These are phyloP conservation scores for Colletotrichum endophyticum DNA, from an alignment of 2,329 filamentous ascomycete species.

Conservation along the genomic window DNA sequence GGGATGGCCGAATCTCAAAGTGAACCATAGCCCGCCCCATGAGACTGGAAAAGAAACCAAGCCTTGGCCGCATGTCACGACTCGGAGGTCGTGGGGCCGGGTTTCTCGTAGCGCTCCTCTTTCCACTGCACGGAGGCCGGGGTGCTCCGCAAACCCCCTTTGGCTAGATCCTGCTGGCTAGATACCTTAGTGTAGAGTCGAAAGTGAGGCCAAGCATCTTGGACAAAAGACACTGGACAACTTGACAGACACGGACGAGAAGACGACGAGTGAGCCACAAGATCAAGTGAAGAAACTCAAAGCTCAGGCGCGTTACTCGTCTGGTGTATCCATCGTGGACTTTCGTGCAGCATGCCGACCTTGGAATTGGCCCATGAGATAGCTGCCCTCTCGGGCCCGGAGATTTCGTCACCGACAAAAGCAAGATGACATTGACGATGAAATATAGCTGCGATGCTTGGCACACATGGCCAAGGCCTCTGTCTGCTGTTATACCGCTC, in stretches of 20 bases:
- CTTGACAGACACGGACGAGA: background rate
- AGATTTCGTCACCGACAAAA: background rate
- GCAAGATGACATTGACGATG: background rate
- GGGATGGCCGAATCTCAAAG: background rate
- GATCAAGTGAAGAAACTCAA: background rate
- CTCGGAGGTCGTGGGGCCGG: background rate
- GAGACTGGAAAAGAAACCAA: background rate
- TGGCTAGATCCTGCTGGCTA: background rate
- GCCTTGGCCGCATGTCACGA: conserved; percentile 8
- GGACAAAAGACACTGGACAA: background rate
- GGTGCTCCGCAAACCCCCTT: background rate
- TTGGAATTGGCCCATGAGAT: background rate
- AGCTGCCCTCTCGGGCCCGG: background rate
- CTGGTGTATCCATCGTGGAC: background rate
- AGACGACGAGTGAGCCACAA: background rate
- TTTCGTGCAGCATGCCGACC: background rate
- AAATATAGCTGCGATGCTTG: background rate
- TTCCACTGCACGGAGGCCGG: background rate
- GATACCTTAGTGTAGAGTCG: background rate
- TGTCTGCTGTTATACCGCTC: background rate
- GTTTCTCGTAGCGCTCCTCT: background rate
- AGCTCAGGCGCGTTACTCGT: background rate
- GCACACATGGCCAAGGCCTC: background rate
- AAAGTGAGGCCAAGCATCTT: background rate
- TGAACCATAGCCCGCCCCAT: background rate